Evolutionary conservation across 805 yeast species (phyloP).

Genomic region (Candida vaughaniae): DNA sequence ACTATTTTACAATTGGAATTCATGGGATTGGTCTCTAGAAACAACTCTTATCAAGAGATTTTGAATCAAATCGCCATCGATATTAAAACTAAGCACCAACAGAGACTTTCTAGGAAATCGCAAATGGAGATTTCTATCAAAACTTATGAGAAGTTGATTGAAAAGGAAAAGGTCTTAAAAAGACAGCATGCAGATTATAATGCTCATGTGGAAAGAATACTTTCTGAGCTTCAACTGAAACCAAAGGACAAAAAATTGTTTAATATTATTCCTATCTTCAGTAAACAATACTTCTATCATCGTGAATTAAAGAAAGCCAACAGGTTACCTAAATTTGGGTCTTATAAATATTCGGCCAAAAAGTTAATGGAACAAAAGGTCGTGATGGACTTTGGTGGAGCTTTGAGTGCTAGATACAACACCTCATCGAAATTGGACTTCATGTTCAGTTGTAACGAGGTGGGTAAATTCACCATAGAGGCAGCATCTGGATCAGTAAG

Average conservation of each 20-base stretch:
- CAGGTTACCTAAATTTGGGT: constrained; percentile 70
- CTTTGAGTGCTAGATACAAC: constrained; percentile 32
- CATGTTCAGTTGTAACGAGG: constrained; percentile 71
- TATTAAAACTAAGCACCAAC: constrained; percentile 51
- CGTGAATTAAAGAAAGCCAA: constrained; percentile 66
- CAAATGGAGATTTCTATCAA: constrained; percentile 42
- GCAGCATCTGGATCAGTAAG: constrained; percentile 72
- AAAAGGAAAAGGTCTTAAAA: constrained; percentile 45
- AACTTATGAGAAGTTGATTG: constrained; percentile 43
- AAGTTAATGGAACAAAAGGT: constrained; percentile 73
- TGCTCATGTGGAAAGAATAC: constrained; percentile 44
- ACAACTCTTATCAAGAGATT: constrained; percentile 72
- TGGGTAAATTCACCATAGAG: constrained; percentile 72
- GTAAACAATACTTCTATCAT: constrained; percentile 74
- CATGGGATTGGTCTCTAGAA: constrained; percentile 60
- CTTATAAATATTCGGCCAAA: constrained; percentile 73
- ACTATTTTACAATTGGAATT: constrained; percentile 73
- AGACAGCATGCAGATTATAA: constrained; percentile 48
- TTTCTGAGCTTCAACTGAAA: constrained; percentile 42
- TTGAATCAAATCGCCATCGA: constrained; percentile 84
- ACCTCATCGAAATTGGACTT: constrained; percentile 68
- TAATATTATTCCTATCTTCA: constrained; percentile 54
- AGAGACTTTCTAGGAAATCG: constrained; percentile 39
- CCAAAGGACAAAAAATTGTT: constrained; percentile 47
- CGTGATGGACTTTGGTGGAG: constrained; percentile 58